Base-by-base conservation (phyloP, 306 rosid genomes). In the Vicia villosa region DNA sequence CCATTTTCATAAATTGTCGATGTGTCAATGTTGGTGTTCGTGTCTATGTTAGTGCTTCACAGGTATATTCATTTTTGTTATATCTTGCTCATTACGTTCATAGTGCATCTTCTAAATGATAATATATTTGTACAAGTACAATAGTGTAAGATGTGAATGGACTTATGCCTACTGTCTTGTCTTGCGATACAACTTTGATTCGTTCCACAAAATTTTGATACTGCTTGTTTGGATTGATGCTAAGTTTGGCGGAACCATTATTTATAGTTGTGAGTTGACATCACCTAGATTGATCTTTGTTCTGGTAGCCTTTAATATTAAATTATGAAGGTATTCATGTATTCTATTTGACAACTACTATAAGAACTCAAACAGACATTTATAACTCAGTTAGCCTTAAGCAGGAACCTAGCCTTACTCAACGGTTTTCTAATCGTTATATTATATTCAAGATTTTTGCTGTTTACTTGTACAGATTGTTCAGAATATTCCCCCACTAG, bases 401-500 rank as follows among this genome's bases (percentile, higher is more conserved):
- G 46, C 21, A 15, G 79, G 66, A 70, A 52, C 70, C 60, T 61
- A 22, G 63, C 55, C 15, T 30, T 56, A 16, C 9, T 47, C 45
- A 46, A 61, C 34, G 47, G 55, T 70, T 66, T 67, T 38, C n/a
- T 68, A 12, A 20, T 70, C 77, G 62, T 60, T 50, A 20, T 56
- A 60, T 57, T 81, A 49, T 55, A 24, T 74, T 65, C 17, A 68
- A 60, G 20, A 49, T 17, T 60, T 73, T 83, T 55, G 16, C 56
- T 72, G 72, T 28, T 83, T 34, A 50, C 66, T 69, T 70, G 22
- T 67, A 20, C 85, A 94, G 97, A 72, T 90, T 78, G 98, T 94
- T 65, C 76, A 94, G 80, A 74, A 90, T 82, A 75, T 94, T 72
- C 81, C 80, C 10, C 88, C 96, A 57, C 88, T 94, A 8, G 64